Evolutionary conservation across 371 early-diverging fungal species (phyloP), one percentile per base, ranked within the genome.

Genomic region (Mortierella sp.): DNA sequence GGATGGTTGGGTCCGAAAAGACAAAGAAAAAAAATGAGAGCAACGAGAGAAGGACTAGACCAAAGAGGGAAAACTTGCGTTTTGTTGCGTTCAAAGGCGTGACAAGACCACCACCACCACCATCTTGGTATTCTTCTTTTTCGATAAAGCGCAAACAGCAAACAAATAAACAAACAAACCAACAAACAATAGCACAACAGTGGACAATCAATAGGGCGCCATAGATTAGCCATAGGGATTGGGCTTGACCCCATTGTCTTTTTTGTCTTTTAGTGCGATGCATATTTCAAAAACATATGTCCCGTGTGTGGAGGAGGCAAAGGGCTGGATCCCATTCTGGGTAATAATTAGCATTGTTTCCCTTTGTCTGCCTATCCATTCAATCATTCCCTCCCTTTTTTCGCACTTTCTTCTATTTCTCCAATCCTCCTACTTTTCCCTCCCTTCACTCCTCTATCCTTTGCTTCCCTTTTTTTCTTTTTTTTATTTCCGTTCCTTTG

Each of bases 241-340:
- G 16, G 53, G 53, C 55, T 55, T 48, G 24, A 47, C 24, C 48
- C n/a, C 48, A n/a, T 10, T 48, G 5, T 19, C 11, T 19, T 22
- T 48, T n/a, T 48, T n/a, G 5, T 48, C n/a, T 47, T 47, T 19
- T 47, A 22, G 5, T 48, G 48, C 48, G n/a, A 48, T 48, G 48
- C 48, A 48, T n/a, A 48, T 9, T 48, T n/a, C n/a, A 7, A n/a
- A 8, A 48, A 45, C 45, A 45, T 45, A 45, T 10, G 9, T 45
- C 45, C 9, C 16, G 9, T 45, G 45, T 45, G 45, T 10, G 45
- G 45, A 16, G 45, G 45, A 14, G 9, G 45, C 14, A 3, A 55
- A 55, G 16, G 55, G 55, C 55, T 55, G 55, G 55, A 55, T 55
- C 31, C 55, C 34, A 55, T 55, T 14, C 31, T 55, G 55, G 55